These are phyloP conservation scores for Mycena floridula DNA, from an alignment of 768 basidiomycete species.

Conservation along the genomic window DNA sequence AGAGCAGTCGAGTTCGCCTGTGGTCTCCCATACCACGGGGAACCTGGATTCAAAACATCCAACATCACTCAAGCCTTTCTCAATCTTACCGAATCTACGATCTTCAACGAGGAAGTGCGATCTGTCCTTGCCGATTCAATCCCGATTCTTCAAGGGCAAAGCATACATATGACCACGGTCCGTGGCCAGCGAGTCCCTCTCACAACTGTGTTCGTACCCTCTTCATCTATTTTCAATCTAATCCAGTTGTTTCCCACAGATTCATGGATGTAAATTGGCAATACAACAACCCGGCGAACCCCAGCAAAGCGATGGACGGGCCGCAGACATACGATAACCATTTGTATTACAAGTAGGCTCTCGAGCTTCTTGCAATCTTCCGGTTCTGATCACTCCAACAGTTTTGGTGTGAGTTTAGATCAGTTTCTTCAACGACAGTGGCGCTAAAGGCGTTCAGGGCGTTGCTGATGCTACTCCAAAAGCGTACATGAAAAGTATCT, in stretches of 20 bases:
- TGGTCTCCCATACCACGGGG: slow-evolving; percentile 41
- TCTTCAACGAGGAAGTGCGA: too few species aligned
- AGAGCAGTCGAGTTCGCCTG: slow-evolving; percentile 59
- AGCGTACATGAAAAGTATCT: slow-evolving; percentile 62
- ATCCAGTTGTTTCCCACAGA: slow-evolving; percentile 26
- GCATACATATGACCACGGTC: neutral
- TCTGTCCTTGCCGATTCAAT: slow-evolving; percentile 27
- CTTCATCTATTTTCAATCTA: neutral
- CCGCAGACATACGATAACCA: slow-evolving; percentile 77
- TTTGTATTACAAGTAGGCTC: slow-evolving; percentile 51
- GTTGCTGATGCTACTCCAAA: slow-evolving; percentile 59
- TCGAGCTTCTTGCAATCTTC: neutral
- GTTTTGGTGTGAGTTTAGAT: slow-evolving; percentile 48
- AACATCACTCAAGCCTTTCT: too few species aligned
- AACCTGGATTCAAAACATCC: too few species aligned
- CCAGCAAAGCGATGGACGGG: slow-evolving; percentile 60
- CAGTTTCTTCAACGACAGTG: neutral
- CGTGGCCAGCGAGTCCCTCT: neutral
- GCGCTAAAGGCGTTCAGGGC: slow-evolving; percentile 34
- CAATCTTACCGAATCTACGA: too few species aligned
- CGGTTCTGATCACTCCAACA: slow-evolving; percentile 16
- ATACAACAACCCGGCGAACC: slow-evolving; percentile 60
- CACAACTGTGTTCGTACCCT: neutral
- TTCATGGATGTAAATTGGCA: slow-evolving; percentile 86
- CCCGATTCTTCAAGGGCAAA: slow-evolving; percentile 23